Evolutionary conservation across 179 eudicot genomes (phyloP), one percentile per base, ranked within the genome.

Genomic region (Heliamphora pulchella): DNA sequence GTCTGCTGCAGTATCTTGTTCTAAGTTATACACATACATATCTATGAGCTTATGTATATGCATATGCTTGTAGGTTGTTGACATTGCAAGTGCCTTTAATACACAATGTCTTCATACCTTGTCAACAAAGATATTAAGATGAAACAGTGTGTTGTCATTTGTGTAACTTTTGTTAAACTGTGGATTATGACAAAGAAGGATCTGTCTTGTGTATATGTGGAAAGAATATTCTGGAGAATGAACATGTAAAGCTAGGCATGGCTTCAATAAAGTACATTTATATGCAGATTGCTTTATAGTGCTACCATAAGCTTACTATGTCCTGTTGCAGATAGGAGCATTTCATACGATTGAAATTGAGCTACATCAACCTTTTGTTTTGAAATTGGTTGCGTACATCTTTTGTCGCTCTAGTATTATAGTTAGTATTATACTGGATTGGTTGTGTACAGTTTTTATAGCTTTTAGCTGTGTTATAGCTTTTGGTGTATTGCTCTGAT

Each of bases 111-210:
- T 63, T 39, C 53, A 15, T 66, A 20, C 48, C 4, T 6, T 76
- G 17, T 39, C 70, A 5, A 48, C 51, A 48, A 3, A 11, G 73
- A 41, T 67, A 17, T 63, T 48, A 66, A 53, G 71, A 48, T 50
- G 22, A 20, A 18, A 39, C 39, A 18, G 44, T 43, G 8, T 43
- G 5, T 64, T 14, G 44, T 66, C 39, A 31, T 31, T 72, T 43
- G 41, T 81, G 8, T 43, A 78, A 73, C 47, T 65, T 43, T 76
- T 78, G 9, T 50, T 80, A 95, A 97, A 77, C 87, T 74, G 91
- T 93, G 55, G 98, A 91, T 66, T 95, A 89, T 87, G 98, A 95
- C 85, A 95, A 95, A 83, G 97, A 93, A 86, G 97, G 98, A 65
- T 82, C 91, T 43, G 91, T 90, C 54, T 85, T 95, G 83, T 97